A percentile compares a stretch with the other conserved stretches of the same genome.
These are phyloP conservation scores for Trichosporon ovoides DNA, from an alignment of 1,284 basidiomycete genomes.

Conservation along the genomic window DNA sequence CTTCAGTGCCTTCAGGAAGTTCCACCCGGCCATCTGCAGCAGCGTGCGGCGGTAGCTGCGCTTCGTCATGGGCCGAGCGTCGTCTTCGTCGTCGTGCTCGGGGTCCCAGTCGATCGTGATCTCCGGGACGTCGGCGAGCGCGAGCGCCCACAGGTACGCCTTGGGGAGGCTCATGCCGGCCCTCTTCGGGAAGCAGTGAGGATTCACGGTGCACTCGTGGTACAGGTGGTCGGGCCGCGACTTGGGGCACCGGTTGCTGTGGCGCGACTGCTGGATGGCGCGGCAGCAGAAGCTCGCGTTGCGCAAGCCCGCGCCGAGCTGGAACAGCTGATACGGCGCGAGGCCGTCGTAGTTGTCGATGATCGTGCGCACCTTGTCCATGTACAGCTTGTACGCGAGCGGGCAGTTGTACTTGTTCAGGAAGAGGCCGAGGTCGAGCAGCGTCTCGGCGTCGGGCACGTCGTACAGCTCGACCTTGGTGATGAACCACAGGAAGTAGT, in stretches of 20 bases:
- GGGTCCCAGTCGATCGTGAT: neutral
- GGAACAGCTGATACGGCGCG: conserved; percentile 1
- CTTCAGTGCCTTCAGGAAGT: conserved; percentile 2
- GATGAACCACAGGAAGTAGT: conserved; percentile 4
- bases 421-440: neutral
- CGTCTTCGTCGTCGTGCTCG: neutral
- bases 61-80: neutral
- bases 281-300: conserved; percentile 2
- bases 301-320: conserved; percentile 1
- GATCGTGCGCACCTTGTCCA: neutral
- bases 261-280: neutral
- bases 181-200: conserved; percentile 1
- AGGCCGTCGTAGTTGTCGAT: conserved; percentile 1
- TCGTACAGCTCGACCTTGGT: neutral
- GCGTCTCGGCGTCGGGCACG: conserved; percentile 1
- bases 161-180: neutral
- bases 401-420: conserved; percentile 5
- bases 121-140: neutral
- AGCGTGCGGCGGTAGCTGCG: neutral
- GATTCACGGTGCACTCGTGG: neutral
- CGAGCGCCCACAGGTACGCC: neutral
- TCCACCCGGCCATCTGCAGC: conserved; percentile 1
- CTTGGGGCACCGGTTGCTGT: neutral
- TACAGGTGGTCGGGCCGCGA: conserved; percentile 1
- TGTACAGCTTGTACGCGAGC: conserved; percentile 2